Conservation (phyloP, 73 alveolate genomes). For the Durusdinium trenchii region DNA sequence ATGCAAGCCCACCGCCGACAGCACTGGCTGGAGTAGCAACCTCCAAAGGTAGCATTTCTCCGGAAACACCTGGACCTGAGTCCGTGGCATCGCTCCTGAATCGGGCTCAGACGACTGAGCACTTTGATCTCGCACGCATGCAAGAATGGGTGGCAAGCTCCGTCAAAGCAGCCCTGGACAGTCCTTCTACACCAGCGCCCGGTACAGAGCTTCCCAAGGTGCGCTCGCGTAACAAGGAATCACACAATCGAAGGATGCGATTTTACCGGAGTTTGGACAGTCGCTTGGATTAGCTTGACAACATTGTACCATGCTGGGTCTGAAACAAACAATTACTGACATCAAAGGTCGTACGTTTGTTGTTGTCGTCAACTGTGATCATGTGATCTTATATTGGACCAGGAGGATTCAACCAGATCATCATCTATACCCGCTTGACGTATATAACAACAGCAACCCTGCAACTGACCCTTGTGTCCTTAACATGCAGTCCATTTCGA, state of each 20-base stretch:
- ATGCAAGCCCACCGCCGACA: too few relatives aligned
- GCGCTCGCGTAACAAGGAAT: neutral
- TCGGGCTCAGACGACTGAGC: neutral
- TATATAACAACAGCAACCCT: too few relatives aligned
- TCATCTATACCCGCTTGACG: too few relatives aligned
- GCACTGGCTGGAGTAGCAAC: too few relatives aligned
- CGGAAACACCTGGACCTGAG: neutral
- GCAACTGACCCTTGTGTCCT: too few relatives aligned
- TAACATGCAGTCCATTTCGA: too few relatives aligned
- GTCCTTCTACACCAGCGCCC: neutral
- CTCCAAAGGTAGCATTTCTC: neutral
- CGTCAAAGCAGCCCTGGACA: too few relatives aligned
- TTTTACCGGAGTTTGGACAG: neutral
- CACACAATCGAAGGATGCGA: neutral
- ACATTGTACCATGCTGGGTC: too few relatives aligned
- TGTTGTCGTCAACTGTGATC: neutral
- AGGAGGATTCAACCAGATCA: neutral
- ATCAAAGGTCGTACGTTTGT: too few relatives aligned
- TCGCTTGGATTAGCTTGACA: neutral
- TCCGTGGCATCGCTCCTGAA: neutral
- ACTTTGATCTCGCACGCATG: neutral
- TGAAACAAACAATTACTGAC: too few relatives aligned
- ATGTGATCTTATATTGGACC: neutral
- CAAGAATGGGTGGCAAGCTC: neutral
- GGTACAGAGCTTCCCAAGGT: neutral